Evolutionary conservation across 2,329 filamentous ascomycete species (phyloP).

Genomic region (Colletotrichum lindemuthianum): DNA sequence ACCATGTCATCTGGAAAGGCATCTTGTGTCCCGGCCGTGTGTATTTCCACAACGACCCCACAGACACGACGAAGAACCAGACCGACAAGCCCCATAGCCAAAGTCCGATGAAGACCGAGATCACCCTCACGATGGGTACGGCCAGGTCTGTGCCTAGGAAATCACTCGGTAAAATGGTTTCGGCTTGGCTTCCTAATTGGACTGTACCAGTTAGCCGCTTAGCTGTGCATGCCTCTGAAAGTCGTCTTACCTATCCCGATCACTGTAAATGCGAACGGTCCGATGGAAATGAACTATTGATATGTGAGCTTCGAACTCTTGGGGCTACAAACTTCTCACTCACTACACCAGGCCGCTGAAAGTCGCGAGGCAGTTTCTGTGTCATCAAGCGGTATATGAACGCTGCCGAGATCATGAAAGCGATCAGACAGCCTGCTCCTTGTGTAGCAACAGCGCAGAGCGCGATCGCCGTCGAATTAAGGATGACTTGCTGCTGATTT

Average conservation of each 20-base stretch:
- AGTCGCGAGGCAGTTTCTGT: slow-evolving; percentile 82
- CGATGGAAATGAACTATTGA: slow-evolving; percentile 78
- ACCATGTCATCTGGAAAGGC: slow-evolving; percentile 87
- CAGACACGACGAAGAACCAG: slow-evolving; percentile 85
- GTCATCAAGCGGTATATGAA: slow-evolving; percentile 91
- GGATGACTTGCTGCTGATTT: slow-evolving; percentile 38
- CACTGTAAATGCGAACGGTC: slow-evolving; percentile 72
- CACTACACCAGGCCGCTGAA: slow-evolving; percentile 78
- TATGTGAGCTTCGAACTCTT: neutral
- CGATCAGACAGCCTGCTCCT: slow-evolving; percentile 65
- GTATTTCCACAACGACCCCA: slow-evolving; percentile 79
- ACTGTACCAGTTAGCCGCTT: slow-evolving; percentile 42
- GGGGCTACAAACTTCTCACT: slow-evolving; percentile 36
- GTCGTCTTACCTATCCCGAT: slow-evolving; percentile 52
- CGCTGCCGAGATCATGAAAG: slow-evolving; percentile 83
- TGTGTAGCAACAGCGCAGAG: slow-evolving; percentile 61
- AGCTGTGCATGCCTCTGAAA: neutral
- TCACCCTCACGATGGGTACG: slow-evolving; percentile 55
- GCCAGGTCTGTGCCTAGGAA: slow-evolving; percentile 55
- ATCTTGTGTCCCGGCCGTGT: slow-evolving; percentile 66
- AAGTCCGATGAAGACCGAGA: slow-evolving; percentile 71
- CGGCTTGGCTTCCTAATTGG: slow-evolving; percentile 55
- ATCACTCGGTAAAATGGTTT: slow-evolving; percentile 53
- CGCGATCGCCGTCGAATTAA: slow-evolving; percentile 58
- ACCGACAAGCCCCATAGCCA: slow-evolving; percentile 87